A percentile compares a stretch with the other conserved stretches of the same genome.
Evolutionary conservation across 2,329 filamentous ascomycete species (phyloP).

Genomic region (Akanthomyces uredinophilus): DNA sequence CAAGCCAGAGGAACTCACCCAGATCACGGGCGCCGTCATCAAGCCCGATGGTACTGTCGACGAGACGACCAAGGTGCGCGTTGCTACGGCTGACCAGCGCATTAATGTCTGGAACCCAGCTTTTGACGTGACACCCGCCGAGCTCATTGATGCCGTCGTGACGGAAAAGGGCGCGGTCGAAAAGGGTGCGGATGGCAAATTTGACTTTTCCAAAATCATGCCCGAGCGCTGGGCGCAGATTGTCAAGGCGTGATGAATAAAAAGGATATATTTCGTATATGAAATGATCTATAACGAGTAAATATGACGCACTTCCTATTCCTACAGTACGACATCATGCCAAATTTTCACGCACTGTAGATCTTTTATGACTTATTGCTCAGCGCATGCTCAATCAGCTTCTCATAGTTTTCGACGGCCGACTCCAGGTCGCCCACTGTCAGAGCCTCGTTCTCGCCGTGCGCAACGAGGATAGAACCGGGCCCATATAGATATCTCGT

Average conservation of each 20-base stretch:
- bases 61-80: constrained; percentile 56
- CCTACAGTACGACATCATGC: not conserved
- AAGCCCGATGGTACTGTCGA: constrained; percentile 59
- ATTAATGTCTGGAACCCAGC: constrained; percentile 94
- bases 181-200: constrained; percentile 66
- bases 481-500: constrained; percentile 63
- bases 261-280: not conserved
- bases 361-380: not conserved
- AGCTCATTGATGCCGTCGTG: constrained; percentile 87
- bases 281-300: constrained; percentile 3
- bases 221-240: constrained; percentile 48
- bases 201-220: constrained; percentile 56
- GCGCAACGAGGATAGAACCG: constrained; percentile 77
- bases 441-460: constrained; percentile 77
- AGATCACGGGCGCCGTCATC: constrained; percentile 72
- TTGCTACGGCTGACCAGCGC: constrained; percentile 72
- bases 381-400: constrained; percentile 55
- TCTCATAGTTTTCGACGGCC: constrained; percentile 76
- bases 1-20: constrained; percentile 73
- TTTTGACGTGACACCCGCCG: constrained; percentile 89
- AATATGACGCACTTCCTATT: not conserved
- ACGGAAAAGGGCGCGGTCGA: constrained; percentile 86
- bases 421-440: constrained; percentile 69
- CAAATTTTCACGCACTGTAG: not conserved
- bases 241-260: not conserved